Evolutionary conservation across 305 asterid genomes (phyloP), one percentile per base, ranked within the genome.

Genomic region (Fraxinus latifolia): DNA sequence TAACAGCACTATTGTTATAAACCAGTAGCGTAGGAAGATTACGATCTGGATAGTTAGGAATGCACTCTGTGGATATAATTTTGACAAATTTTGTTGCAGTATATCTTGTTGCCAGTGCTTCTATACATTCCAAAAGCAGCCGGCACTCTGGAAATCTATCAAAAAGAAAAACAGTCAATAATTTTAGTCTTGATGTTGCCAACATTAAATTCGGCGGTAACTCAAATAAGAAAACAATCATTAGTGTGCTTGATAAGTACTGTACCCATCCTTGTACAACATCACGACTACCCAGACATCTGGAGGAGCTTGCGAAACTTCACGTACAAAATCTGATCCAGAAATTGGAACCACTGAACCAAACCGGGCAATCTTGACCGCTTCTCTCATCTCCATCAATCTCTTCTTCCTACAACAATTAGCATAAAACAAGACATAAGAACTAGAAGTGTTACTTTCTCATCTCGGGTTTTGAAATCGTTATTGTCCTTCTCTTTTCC

Each of bases 301-400:
- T 80, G 86, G 89, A 17, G 98, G 97, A 82, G 98, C 99, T 82
- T 94, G 97, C 50, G 99, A 96, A 82, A 96, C 99, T 85, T 96
- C 97, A 42, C 98, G 97, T 76, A 96, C 94, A 83, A 96, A 96
- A 89, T 96, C 99, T 2, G 99, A 94, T 71, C 99, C 99, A 5
- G 97, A 91, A 74, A 96, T 96, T 15, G 94, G 98, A 77, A 91
- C 83, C 80, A 96, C 90, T 5, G 95, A 91, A 81, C 99, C 99
- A 82, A 94, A 96, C 86, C 87, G 93, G 53, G 92, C 97, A 80
- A 94, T 67, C 90, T 92, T 93, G 77, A 83, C 90, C 79, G 92
- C 91, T 87, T 92, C 97, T 85, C 85, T 92, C 92, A 96, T 93
- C 91, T 96, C 99, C 39, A 86, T 89, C 87, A 94, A 84, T 91